These are phyloP conservation scores for Botryotinia narcissicola DNA, from an alignment of 2,329 filamentous ascomycete genomes.

Conservation along the genomic window DNA sequence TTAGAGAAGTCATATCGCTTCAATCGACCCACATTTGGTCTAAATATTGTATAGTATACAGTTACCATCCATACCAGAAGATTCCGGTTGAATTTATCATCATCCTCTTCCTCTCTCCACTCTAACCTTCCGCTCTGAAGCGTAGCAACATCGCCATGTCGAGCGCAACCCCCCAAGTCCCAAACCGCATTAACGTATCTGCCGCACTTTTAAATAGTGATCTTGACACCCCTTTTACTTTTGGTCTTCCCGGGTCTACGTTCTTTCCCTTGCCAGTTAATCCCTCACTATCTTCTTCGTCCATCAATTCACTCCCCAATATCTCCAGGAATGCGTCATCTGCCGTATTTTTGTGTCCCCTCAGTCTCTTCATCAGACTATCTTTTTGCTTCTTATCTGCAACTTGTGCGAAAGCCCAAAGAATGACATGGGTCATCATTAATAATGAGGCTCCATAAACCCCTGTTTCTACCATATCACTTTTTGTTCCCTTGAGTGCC, in stretches of 20 bases:
- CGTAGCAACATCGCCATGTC: constrained; percentile 30
- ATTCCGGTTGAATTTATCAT: background rate
- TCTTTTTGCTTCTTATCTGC: constrained; percentile 16
- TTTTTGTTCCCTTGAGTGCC: background rate
- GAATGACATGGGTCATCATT: constrained; percentile 29
- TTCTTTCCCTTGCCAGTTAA: background rate
- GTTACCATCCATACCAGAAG: background rate
- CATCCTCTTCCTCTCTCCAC: background rate
- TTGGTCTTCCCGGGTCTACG: background rate
- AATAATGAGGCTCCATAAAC: constrained; percentile 29
- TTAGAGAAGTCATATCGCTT: background rate
- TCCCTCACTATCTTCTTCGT: background rate
- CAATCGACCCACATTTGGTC: background rate
- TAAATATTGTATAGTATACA: background rate
- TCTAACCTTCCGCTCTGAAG: constrained; percentile 26
- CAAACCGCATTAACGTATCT: constrained; percentile 29
- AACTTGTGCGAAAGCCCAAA: constrained; percentile 30
- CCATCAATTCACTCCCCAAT: background rate
- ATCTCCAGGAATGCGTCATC: background rate
- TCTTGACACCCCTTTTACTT: constrained; percentile 14
- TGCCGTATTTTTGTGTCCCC: background rate
- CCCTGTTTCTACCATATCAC: constrained; percentile 24
- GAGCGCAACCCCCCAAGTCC: constrained; percentile 31
- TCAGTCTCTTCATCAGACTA: background rate
- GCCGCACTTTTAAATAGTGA: constrained; percentile 30